Conservation (phyloP, 1,139 yeast genomes). For the Suhomyces choctaworum region DNA sequence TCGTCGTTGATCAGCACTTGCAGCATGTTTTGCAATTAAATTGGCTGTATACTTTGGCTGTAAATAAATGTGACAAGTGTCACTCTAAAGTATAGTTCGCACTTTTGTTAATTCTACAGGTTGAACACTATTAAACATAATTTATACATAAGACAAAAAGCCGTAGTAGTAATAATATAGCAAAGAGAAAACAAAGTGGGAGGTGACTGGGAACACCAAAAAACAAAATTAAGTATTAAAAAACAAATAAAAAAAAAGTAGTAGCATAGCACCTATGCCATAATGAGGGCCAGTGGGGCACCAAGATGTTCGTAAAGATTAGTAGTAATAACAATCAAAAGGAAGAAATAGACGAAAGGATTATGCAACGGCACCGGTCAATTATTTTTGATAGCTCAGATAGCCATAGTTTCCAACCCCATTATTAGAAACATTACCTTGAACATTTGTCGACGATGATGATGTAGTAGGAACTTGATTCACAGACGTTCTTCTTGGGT, state of each 20-base stretch:
- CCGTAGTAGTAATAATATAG: conserved; percentile 9
- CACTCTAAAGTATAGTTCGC: too few species aligned
- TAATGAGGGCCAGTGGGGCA: conserved; percentile 2
- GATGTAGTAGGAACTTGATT: conserved; percentile 28
- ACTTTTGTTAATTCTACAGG: too few species aligned
- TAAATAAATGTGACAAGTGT: too few species aligned
- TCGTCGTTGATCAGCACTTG: too few species aligned
- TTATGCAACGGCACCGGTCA: conserved; percentile 8
- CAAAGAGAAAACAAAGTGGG: conserved; percentile 11
- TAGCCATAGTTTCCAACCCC: conserved; percentile 40
- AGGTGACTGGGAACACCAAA: too few species aligned
- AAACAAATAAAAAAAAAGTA: too few species aligned
- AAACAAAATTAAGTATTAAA: too few species aligned
- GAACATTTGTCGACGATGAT: conserved; percentile 12
- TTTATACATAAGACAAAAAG: conserved; percentile 7
- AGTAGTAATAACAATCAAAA: conserved; percentile 13
- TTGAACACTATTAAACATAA: conserved; percentile 1
- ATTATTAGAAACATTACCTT: conserved; percentile 10
- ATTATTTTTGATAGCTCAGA: conserved; percentile 29
- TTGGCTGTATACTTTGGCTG: too few species aligned
- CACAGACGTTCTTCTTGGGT: conserved; percentile 45
- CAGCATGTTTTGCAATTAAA: too few species aligned
- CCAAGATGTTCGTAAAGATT: conserved; percentile 10
- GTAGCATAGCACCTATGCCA: too few species aligned
- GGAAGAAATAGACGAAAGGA: conserved; percentile 14